These are phyloP conservation scores for Fusarium ramigenum DNA, from an alignment of 2,329 filamentous ascomycete species.

Conservation along the genomic window DNA sequence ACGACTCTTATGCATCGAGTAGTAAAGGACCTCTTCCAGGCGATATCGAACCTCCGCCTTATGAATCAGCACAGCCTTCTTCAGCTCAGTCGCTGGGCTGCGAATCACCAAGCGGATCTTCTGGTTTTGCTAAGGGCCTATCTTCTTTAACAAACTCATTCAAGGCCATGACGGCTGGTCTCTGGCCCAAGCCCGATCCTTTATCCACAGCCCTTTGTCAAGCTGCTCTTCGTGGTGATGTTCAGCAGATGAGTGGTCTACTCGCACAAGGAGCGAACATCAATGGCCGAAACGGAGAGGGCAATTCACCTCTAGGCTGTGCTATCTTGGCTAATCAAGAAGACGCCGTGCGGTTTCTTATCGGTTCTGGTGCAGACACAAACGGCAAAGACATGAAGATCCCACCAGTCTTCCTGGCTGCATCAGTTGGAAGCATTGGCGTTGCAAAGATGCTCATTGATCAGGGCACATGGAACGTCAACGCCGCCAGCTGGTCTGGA, in stretches of 20 bases:
- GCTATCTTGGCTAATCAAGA: constrained; percentile 47
- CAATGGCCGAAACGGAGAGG: constrained; percentile 49
- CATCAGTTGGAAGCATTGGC: constrained; percentile 42
- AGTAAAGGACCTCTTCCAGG: constrained; percentile 21
- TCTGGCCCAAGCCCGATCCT: constrained; percentile 50
- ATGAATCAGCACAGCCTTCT: constrained; percentile 29
- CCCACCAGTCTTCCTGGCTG: constrained; percentile 49
- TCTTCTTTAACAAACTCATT: constrained; percentile 48
- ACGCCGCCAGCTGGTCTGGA: constrained; percentile 43
- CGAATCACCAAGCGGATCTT: constrained; percentile 13
- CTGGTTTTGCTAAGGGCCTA: constrained; percentile 34
- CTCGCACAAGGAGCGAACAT: constrained; percentile 49
- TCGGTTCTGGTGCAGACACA: constrained; percentile 46
- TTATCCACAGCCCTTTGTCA: constrained; percentile 51
- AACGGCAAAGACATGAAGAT: constrained; percentile 38
- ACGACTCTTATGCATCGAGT: constrained; percentile 16
- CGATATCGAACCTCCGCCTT: constrained; percentile 39
- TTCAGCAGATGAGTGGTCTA: constrained; percentile 46
- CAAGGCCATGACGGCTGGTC: constrained; percentile 47
- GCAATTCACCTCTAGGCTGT: constrained; percentile 48
- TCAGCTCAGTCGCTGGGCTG: constrained; percentile 5
- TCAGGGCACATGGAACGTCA: constrained; percentile 44
- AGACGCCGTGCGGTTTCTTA: constrained; percentile 46
- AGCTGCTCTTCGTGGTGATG: constrained; percentile 47
- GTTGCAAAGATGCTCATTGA: constrained; percentile 43